These are phyloP conservation scores for Pichiaceae sp. DNA, from an alignment of 1,139 yeast species.

Conservation along the genomic window DNA sequence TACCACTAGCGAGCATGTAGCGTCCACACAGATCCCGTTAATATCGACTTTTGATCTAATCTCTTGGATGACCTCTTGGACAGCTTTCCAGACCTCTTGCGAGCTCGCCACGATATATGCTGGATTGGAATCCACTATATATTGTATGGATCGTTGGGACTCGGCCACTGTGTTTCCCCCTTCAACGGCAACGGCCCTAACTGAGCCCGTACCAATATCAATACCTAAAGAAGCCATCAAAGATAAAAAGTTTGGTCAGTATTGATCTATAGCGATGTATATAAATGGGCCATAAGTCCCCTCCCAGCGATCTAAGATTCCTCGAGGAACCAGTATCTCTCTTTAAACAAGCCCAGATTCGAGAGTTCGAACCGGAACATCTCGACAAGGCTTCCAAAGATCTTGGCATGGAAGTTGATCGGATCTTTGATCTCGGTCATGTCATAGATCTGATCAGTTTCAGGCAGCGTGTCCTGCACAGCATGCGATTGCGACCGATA, in stretches of 20 bases:
- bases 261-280: not conserved
- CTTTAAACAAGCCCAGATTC: slow-evolving; percentile 17
- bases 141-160: slow-evolving; percentile 18
- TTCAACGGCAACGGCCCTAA: slow-evolving; percentile 1
- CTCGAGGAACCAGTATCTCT: slow-evolving; percentile 19
- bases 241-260: not conserved
- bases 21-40: slow-evolving; percentile 3
- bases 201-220: slow-evolving; percentile 3
- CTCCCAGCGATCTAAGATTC: too few species aligned
- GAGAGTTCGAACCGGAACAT: slow-evolving; percentile 24
- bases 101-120: slow-evolving; percentile 35
- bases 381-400: slow-evolving; percentile 22
- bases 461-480: slow-evolving; percentile 21
- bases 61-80: slow-evolving; percentile 15
- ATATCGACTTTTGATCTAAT: slow-evolving; percentile 10
- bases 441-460: slow-evolving; percentile 18
- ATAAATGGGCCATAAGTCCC: too few species aligned
- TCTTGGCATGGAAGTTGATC: slow-evolving; percentile 25
- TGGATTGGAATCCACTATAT: slow-evolving; percentile 18
- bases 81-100: slow-evolving; percentile 27
- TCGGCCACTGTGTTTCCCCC: slow-evolving; percentile 10
- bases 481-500: slow-evolving; percentile 20
- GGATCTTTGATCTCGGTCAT: slow-evolving; percentile 20
- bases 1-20: slow-evolving; percentile 5
- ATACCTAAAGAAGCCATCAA: not conserved